Conservation (phyloP, 2,329 filamentous ascomycete species). For the Fusarium sp. region DNA sequence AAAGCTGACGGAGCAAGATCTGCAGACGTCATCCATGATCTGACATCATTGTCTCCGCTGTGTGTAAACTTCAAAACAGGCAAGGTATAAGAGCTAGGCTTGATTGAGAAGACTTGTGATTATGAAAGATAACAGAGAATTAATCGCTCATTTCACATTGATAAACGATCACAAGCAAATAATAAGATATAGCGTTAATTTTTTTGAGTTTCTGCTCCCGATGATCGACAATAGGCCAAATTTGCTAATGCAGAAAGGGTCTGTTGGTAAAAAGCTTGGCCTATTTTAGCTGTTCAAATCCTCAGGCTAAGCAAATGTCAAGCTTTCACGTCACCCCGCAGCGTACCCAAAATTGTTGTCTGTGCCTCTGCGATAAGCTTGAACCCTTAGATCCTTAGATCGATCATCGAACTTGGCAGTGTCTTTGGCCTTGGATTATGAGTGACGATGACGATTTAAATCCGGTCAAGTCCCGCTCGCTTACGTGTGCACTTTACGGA, state of each 20-base stretch:
- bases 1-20: background rate
- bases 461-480: background rate
- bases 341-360: background rate
- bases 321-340: background rate
- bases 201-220: background rate
- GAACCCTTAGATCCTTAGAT: background rate
- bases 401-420: background rate
- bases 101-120: background rate
- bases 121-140: background rate
- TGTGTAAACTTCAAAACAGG: constrained; percentile 9
- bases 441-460: background rate
- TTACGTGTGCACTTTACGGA: background rate
- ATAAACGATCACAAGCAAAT: background rate
- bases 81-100: background rate
- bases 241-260: constrained; percentile 17
- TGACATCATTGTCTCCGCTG: constrained; percentile 32
- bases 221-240: background rate
- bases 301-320: background rate
- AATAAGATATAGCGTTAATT: too few species aligned
- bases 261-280: constrained; percentile 8
- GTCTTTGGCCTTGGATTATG: background rate
- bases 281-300: background rate
- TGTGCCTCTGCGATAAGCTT: background rate
- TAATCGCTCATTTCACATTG: background rate
- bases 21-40: constrained; percentile 12